Evolutionary conservation across 1,284 basidiomycete species (phyloP).

Genomic region (Ganoderma sinense): DNA sequence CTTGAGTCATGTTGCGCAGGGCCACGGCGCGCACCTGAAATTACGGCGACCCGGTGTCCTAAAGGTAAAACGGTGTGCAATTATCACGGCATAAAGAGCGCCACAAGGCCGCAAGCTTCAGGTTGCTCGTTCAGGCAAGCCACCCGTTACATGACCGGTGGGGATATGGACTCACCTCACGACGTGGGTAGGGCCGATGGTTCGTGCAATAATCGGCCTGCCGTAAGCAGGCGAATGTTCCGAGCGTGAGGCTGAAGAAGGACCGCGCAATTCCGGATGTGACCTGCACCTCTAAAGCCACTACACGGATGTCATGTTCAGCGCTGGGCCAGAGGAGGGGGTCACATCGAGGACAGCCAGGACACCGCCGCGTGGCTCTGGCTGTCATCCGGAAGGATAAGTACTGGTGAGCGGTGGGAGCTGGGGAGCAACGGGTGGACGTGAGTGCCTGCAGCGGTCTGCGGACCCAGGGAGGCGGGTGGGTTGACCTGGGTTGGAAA

Average conservation of each 20-base stretch:
- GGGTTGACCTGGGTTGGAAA: background rate
- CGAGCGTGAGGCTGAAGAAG: background rate
- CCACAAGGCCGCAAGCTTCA: slow-evolving; percentile 22
- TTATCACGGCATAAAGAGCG: slow-evolving; percentile 23
- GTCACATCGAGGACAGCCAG: slow-evolving; percentile 22
- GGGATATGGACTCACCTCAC: background rate
- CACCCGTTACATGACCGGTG: background rate
- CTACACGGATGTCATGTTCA: slow-evolving; percentile 15
- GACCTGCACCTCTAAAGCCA: background rate
- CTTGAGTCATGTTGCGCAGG: slow-evolving; percentile 20
- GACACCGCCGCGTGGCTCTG: slow-evolving; percentile 18
- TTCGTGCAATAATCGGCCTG: background rate
- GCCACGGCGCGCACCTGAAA: slow-evolving; percentile 6
- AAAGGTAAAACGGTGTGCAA: slow-evolving; percentile 17
- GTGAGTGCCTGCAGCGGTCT: background rate
- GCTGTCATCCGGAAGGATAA: slow-evolving; percentile 10
- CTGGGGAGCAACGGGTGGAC: background rate
- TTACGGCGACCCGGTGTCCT: slow-evolving; percentile 13
- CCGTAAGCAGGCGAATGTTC: background rate
- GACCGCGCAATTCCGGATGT: background rate
- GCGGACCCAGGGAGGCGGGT: background rate
- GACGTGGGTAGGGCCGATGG: background rate
- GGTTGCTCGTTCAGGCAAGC: background rate
- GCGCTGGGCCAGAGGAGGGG: slow-evolving; percentile 7
- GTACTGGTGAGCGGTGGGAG: slow-evolving; percentile 11